phyloP scores from a whole-genome alignment of 139 green algal species.

The Auxenochlorella protothecoides region DNA sequence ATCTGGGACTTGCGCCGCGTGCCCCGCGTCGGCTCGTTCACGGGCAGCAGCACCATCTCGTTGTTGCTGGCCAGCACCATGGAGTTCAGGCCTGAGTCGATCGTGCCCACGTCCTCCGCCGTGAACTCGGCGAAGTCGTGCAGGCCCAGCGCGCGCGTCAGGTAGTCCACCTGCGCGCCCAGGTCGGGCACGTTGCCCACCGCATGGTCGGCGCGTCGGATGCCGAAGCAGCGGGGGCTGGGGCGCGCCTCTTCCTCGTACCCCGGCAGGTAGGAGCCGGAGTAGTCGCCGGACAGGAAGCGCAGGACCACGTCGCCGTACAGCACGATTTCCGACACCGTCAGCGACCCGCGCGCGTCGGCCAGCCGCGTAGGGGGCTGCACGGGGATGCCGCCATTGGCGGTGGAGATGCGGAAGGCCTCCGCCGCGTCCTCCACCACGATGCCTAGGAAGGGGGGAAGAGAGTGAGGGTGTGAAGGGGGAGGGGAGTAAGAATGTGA shows the following conservation, averaged over 20 bases:
- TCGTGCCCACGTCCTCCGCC: slow-evolving; percentile 90
- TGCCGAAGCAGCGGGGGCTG: slow-evolving; percentile 47
- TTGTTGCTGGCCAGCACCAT: slow-evolving; percentile 90
- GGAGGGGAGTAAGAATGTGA: no score
- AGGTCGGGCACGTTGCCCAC: slow-evolving; percentile 91
- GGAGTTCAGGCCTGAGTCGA: slow-evolving; percentile 83
- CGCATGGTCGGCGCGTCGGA: slow-evolving; percentile 84
- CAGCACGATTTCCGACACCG: slow-evolving; percentile 71
- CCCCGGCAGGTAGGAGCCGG: slow-evolving; percentile 69
- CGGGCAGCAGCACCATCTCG: slow-evolving; percentile 87
- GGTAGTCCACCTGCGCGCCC: slow-evolving; percentile 67
- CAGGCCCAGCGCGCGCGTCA: slow-evolving; percentile 50
- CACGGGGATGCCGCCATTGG: slow-evolving; percentile 57
- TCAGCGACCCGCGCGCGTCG: slow-evolving; percentile 22
- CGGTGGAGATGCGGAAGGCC: slow-evolving; percentile 56
- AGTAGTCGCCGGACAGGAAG: slow-evolving; percentile 47
- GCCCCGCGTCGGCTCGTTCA: slow-evolving; percentile 95
- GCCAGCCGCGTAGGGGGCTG: slow-evolving; percentile 40
- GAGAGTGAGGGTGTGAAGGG: no score
- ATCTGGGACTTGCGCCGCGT: slow-evolving; percentile 61
- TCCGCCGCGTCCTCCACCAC: slow-evolving; percentile 65
- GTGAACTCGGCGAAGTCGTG: slow-evolving; percentile 98
- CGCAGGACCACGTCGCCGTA: slow-evolving; percentile 94
- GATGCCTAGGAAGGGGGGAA: slow-evolving; percentile 43
- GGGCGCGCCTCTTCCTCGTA: slow-evolving; percentile 48